Evolutionary conservation across 805 yeast genomes (phyloP), one percentile per base, ranked within the genome.

Genomic region (Ogataea degrootiae): DNA sequence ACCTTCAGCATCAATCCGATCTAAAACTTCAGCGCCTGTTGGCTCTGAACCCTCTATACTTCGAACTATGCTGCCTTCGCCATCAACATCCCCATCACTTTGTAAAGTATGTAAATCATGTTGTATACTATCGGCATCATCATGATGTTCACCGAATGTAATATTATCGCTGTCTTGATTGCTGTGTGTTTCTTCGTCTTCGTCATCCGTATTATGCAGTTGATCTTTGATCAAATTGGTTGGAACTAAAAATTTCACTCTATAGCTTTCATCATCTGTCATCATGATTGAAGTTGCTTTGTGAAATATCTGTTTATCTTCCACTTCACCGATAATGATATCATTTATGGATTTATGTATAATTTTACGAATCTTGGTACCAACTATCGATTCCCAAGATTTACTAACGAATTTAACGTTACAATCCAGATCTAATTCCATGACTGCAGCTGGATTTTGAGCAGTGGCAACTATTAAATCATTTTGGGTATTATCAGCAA

Each of bases 341-440:
- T 77, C 73, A 1, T 84, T 70, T 1, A 88, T 78, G 1, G 87
- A 83, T 45, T 73, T 71, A 35, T 73, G 67, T 4, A 80, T 48
- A n/a, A 86, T 71, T 59, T 82, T 80, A 12, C 68, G 63, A 4
- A 77, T 70, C 14, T 71, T 71, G 0, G 89, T 84, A 1, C 95
- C 95, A 9, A 88, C 87, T 7, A 90, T 74, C 8, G 75, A 61
- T 53, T 82, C 85, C 97, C 97, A 92, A 53, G 84, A 79, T 53
- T 77, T 78, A 52, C 92, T 79, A 23, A 90, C 64, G 62, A 85
- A 87, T 45, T 77, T 76, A n/a, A 94, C 82, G 34, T 75, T 79
- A 31, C 97, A 89, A 57, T 83, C 84, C 60, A 89, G 67, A 58
- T 85, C 91, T 51, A 94, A 69, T 65, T 92, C 99, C 67, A 92